Base-by-base conservation (phyloP, 768 basidiomycete genomes). In the Amanita pseudoporphyria region DNA sequence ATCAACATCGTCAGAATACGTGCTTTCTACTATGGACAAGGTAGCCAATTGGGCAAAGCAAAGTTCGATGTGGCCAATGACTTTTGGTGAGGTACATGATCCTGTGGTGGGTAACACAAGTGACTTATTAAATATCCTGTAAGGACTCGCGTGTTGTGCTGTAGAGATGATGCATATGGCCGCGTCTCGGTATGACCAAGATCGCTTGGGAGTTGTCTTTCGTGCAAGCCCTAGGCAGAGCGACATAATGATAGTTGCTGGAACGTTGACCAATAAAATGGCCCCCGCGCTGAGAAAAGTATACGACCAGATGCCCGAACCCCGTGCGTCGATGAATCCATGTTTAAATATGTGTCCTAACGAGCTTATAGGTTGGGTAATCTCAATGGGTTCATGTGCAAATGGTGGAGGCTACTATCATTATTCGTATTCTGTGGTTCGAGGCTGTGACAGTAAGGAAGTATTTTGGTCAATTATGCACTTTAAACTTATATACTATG, bases 161-260 rank as follows among this genome's bases (percentile, higher is more conserved):
- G 96, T 99, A 28, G 96, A 99, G 71, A 90, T 91, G 87, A 97
- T 96, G 94, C 96, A 99, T 72, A 95, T 98, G 93, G 96, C 96
- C 44, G 94, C 96, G 36, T 90, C 96, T 14, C 83, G 96, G 51
- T 99, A 98, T 66, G 96, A 99, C 67, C 96, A 98, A 65, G 96
- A 99, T 65, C 81, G 96, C 53, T 73, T 99, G 28, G 96, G 96
- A 55, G 84, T 98, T 51, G 88, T 99, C 36, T 99, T 99, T 74
- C 91, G 96, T 72, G 96, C 95, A n/a, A 91, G 86, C 71, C 96
- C 96, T 39, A 85, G 96, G 53, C 90, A 97, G 71, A 90, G 87
- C 53, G 92, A 96, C 62, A 87, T 96, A 62, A 97, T 97, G 95
- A 99, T 99, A 62, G 96, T 99, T 39, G 95, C 95, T 42, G 96